Evolutionary conservation across 1,284 basidiomycete genomes (phyloP), one percentile per base, ranked within the genome.

Genomic region (Rhodofomes roseus): DNA sequence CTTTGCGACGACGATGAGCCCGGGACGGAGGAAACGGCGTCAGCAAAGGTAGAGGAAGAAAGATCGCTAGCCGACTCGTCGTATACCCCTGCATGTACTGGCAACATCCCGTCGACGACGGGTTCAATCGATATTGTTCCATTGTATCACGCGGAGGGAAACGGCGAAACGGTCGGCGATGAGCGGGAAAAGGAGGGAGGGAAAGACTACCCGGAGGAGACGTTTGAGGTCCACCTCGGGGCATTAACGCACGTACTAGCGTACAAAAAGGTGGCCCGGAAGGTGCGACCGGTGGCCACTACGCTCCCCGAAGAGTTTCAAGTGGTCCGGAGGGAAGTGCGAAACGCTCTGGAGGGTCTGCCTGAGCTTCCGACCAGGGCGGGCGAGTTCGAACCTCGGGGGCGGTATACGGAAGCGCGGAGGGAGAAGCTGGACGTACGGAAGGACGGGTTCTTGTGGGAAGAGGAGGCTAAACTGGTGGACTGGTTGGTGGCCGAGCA

Each of bases 11-110:
- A n/a, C n/a, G n/a, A n/a, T n/a, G n/a, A n/a, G 76, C 23, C 66
- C 76, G 29, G 60, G 48, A 23, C 27, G 61, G 6, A 67, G 77
- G 11, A 11, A 11, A 11, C 11, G 31, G n/a, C 31, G 31, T 4
- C 4, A 34, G 31, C 5, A 34, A 34, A 4, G 31, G n/a, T n/a
- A 11, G 31, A 34, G 31, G n/a, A n/a, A n/a, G n/a, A n/a, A n/a
- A 11, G 31, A 34, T 34, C 31, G 31, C 11, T 11, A 11, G 11
- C 11, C 5, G 31, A 34, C 31, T 34, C 31, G 4, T 4, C 31
- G 11, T 4, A 34, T 34, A 34, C 31, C 31, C 31, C 4, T 34
- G 4, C 11, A 5, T 34, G 31, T 34, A 34, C n/a, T n/a, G n/a
- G n/a, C 4, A 5, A 11, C 4, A 34, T 34, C 31, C 31, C 11